phyloP scores from a whole-genome alignment of 106 monocot genomes.

The Acorus calamus region DNA sequence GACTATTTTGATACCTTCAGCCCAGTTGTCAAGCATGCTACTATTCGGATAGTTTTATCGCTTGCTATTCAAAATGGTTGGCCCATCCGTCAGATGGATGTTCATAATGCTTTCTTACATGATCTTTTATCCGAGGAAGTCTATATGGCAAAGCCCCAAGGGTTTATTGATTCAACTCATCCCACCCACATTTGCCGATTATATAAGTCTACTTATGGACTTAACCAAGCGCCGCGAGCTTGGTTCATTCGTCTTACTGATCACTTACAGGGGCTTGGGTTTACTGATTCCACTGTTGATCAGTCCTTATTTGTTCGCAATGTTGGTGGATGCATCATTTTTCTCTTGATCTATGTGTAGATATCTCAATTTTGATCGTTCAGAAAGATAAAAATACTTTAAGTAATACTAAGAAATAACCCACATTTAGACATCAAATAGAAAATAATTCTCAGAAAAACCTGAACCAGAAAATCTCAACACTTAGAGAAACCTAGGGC shows the following conservation, averaged over 20 bases:
- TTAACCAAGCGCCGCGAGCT: slow-evolving; percentile 4
- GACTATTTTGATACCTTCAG: slow-evolving; percentile 3
- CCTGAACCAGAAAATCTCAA: too few species aligned
- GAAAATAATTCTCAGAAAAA: too few species aligned
- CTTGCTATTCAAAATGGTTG: neutral
- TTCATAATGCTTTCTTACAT: neutral
- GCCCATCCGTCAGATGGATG: neutral
- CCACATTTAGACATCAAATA: too few species aligned
- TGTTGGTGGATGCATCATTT: neutral
- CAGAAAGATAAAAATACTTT: too few species aligned
- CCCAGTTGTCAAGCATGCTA: slow-evolving; percentile 2
- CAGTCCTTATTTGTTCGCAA: neutral
- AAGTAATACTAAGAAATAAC: too few species aligned
- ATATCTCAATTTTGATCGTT: too few species aligned
- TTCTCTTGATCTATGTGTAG: slow-evolving; percentile 1
- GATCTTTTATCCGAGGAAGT: neutral
- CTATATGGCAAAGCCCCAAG: neutral
- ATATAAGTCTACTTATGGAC: neutral
- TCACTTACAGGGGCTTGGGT: neutral
- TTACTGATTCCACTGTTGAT: neutral
- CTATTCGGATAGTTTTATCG: neutral
- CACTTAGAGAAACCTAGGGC: too few species aligned
- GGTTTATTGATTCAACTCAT: neutral
- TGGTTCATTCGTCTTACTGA: neutral
- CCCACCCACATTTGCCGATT: neutral